Conservation (phyloP, 345 rosid species). For the Pugionium dolabratum region DNA sequence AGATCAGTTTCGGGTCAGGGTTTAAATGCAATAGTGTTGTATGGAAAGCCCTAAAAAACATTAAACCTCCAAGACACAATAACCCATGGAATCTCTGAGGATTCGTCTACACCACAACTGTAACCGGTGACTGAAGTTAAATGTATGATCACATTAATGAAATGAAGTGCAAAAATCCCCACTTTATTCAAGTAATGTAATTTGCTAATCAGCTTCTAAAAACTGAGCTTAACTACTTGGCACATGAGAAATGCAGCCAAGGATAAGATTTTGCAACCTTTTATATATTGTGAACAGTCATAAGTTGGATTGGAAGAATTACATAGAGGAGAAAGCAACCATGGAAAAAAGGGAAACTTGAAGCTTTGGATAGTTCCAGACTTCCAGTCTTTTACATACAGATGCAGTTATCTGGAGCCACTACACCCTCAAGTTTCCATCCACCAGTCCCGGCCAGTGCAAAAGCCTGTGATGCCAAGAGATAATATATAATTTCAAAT, state of each 20-base stretch:
- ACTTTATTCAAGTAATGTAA: background rate
- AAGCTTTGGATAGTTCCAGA: slow-evolving; percentile 18
- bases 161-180: background rate
- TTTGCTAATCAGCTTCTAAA: slow-evolving; percentile 37
- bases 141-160: slow-evolving; percentile 24
- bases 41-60: slow-evolving; percentile 58
- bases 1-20: slow-evolving; percentile 68
- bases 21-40: slow-evolving; percentile 71
- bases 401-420: slow-evolving; percentile 57
- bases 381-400: slow-evolving; percentile 32
- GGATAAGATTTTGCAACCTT: slow-evolving; percentile 11
- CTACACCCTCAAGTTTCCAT: slow-evolving; percentile 87
- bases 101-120: background rate
- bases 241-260: slow-evolving; percentile 9
- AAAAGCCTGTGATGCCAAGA: slow-evolving; percentile 66
- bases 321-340: slow-evolving; percentile 22
- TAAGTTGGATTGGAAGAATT: background rate
- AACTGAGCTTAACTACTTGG: slow-evolving; percentile 13
- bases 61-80: slow-evolving; percentile 40
- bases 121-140: background rate
- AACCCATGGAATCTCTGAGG: slow-evolving; percentile 55
- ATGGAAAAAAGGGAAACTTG: background rate
- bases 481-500: slow-evolving; percentile 23
- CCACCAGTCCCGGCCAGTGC: slow-evolving; percentile 82
- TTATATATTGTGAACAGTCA: background rate